Evolutionary conservation across 2,329 filamentous ascomycete species (phyloP).

Genomic region (Exophiala sp.): DNA sequence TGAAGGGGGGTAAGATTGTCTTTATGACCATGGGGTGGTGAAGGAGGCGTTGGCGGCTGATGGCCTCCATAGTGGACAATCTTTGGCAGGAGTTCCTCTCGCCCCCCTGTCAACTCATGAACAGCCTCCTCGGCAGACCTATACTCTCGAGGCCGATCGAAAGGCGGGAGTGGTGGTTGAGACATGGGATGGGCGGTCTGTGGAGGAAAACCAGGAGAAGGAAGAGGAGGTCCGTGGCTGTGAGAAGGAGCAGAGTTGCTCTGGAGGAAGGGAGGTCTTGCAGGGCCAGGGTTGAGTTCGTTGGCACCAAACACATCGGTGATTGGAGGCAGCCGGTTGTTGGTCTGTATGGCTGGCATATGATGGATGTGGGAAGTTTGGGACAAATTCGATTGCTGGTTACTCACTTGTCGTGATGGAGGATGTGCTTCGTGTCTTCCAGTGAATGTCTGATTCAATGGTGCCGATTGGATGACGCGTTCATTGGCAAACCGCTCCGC

Average conservation of each 20-base stretch:
- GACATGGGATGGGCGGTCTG: slow-evolving; percentile 32
- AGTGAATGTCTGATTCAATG: slow-evolving; percentile 90
- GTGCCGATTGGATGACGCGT: slow-evolving; percentile 92
- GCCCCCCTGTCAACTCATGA: slow-evolving; percentile 80
- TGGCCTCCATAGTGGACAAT: slow-evolving; percentile 93
- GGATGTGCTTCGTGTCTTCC: slow-evolving; percentile 75
- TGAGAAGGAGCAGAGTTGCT: slow-evolving; percentile 53
- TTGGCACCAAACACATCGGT: slow-evolving; percentile 86
- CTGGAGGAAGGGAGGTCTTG: slow-evolving; percentile 58
- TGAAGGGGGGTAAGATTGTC: slow-evolving; percentile 41
- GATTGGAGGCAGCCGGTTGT: slow-evolving; percentile 87
- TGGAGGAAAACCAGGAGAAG: slow-evolving; percentile 69
- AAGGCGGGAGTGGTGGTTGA: slow-evolving; percentile 51
- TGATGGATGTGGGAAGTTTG: slow-evolving; percentile 88
- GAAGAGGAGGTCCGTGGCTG: slow-evolving; percentile 48
- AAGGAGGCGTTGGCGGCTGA: slow-evolving; percentile 87
- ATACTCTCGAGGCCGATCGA: slow-evolving; percentile 70
- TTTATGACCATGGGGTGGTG: slow-evolving; percentile 50
- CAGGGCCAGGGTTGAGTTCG: slow-evolving; percentile 57
- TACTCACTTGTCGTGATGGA: slow-evolving; percentile 68
- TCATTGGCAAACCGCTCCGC: slow-evolving; percentile 89
- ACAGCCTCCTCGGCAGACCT: slow-evolving; percentile 95
- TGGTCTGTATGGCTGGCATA: slow-evolving; percentile 77
- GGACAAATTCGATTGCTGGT: slow-evolving; percentile 74
- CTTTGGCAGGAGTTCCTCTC: slow-evolving; percentile 84